Percentiles rank a stretch among this genome's conserved stretches.
Conservation (phyloP, 2,329 filamentous ascomycete genomes). For the Nannizzia gypsea region DNA sequence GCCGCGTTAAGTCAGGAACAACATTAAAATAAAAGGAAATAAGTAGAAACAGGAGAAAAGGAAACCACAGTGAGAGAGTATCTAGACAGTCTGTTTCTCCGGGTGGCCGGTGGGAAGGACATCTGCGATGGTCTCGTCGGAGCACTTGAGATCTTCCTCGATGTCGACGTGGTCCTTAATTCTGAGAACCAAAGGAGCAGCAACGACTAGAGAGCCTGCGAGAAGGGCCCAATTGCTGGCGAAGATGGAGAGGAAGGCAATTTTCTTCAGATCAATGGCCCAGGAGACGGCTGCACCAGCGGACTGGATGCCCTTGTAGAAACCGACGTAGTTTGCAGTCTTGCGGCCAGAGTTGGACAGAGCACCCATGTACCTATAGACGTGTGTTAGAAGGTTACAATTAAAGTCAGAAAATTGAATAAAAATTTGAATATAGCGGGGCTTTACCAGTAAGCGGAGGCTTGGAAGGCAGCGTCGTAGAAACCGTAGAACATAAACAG, state of each 20-base stretch:
- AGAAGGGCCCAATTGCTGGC: constrained; percentile 66
- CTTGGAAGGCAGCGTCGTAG: constrained; percentile 85
- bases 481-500: constrained; percentile 85
- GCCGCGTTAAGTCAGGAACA: too few species aligned
- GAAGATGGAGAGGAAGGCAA: constrained; percentile 61
- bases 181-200: constrained; percentile 65
- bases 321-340: constrained; percentile 80
- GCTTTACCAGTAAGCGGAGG: constrained; percentile 68
- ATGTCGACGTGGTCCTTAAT: constrained; percentile 71
- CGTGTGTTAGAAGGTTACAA: not conserved
- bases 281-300: constrained; percentile 57
- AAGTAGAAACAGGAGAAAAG: not conserved
- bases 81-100: not conserved
- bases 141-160: constrained; percentile 73
- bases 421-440: too few species aligned
- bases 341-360: constrained; percentile 87
- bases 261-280: constrained; percentile 49
- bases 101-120: constrained; percentile 32
- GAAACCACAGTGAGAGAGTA: not conserved
- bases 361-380: constrained; percentile 69
- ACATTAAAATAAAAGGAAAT: not conserved
- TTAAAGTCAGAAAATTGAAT: not conserved
- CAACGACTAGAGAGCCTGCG: constrained; percentile 60
- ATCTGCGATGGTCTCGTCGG: constrained; percentile 68
- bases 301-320: constrained; percentile 86